Base-by-base conservation (phyloP, 345 rosid species). In the Erodium maritimum region DNA sequence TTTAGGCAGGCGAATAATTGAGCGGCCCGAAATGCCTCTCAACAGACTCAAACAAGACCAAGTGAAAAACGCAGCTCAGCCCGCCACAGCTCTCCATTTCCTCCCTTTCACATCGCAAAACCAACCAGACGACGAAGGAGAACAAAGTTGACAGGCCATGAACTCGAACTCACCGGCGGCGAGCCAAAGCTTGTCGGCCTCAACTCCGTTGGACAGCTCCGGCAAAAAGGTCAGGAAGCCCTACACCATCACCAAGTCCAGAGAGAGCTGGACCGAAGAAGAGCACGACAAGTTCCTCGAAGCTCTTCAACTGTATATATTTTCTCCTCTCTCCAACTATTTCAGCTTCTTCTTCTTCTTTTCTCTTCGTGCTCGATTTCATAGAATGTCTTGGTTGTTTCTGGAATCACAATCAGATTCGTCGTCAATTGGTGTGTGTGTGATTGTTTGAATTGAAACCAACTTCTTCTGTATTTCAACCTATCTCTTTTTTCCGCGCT, bases 211-310 rank as follows among this genome's bases (percentile, higher is more conserved):
- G 8, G 71, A 71, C 19, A 68, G 72, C 19, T 71, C 61, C 11
- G 70, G 80, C 46, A 91, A 91, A 87, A 91, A 86, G 64, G 80
- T 86, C 24, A 79, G 98, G 77, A 91, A 91, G 62, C 96, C 98
- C 7, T 91, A 91, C 76, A 91, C 95, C n/a, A 86, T 91, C 69
- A 91, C 98, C 69, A 91, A 91, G 82, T 91, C 96, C 0, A 83
- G 98, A 18, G 98, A 91, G 80, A 91, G 91, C 73, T 91, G 98
- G 98, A 81, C 95, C 5, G 98, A 91, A 23, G 96, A 91, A 74
- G 98, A 88, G 66, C 98, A 91, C 65, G 98, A 88, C 79, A 91
- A 86, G 85, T 91, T 91, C 73, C 86, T 91, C 19, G 96, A 93
- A 83, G 96, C 99, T 53, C 99, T 93, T 73, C 95, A 87, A 62